Evolutionary conservation across 345 rosid species (phyloP), one percentile per base, ranked within the genome.

Genomic region (Passiflora organensis): DNA sequence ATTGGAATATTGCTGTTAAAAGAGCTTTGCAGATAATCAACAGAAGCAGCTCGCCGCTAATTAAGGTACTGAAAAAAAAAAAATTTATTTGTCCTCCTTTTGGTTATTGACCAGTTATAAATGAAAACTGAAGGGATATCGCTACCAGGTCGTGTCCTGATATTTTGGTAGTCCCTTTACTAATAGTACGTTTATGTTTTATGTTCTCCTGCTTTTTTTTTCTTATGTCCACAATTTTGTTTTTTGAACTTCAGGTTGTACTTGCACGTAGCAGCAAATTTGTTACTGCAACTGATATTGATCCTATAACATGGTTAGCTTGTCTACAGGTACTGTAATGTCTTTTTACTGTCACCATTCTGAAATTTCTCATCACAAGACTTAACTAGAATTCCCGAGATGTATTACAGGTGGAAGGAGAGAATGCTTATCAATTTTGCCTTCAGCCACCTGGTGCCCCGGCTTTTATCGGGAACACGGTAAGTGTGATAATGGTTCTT

Each of bases 391-490:
- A 37, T 24, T 4, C 17, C 49, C 51, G 41, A 59, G 37, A 23
- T 12, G 22, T 61, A 3, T 44, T 54, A 55, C 78, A 91, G 89
- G 68, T 74, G 54, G 95, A 83, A 80, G 96, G 96, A 38, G 82
- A 78, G 67, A 79, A 85, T 65, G 82, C 89, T 19, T 91, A 87
- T 63, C 97, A 91, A 53, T 91, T 91, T 63, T 83, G 80, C 77
- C 82, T 91, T 63, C 97, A 91, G 72, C 97, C 95, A 51, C 85
- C 89, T 16, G 65, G 77, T 73, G 83, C 84, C 58, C 89, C 94
- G n/a, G 85, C 97, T 59, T 90, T 87, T 64, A 78, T 90, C 48
- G 95, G 95, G 56, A 90, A 90, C 80, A 90, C 97, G 73, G 97
- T 75, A 73, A 43, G 77, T 67, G 37, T 25, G 51, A 48, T 43